These are phyloP conservation scores for Cytospora schulzeri DNA, from an alignment of 2,329 filamentous ascomycete genomes.

Conservation along the genomic window DNA sequence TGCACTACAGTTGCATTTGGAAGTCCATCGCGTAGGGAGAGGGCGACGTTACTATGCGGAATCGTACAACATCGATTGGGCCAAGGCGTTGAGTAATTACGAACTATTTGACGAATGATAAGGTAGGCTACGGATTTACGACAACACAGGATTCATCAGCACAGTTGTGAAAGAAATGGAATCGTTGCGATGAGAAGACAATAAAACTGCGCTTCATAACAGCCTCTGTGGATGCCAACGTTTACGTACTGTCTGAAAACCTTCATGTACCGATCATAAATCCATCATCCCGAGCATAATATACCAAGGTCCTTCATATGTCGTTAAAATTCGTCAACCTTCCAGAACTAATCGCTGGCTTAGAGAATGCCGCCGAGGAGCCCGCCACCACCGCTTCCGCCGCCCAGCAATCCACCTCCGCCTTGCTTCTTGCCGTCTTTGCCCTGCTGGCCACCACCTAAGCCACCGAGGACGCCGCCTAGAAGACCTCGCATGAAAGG, in stretches of 20 bases:
- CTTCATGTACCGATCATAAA: neutral
- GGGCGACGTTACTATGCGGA: too few species aligned
- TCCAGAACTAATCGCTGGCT: neutral
- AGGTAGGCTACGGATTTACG: too few species aligned
- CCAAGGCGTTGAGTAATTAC: too few species aligned
- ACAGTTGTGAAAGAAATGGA: too few species aligned
- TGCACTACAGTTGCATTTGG: too few species aligned
- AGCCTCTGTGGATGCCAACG: too few species aligned
- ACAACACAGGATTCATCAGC: too few species aligned
- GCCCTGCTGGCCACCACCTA: slow-evolving; percentile 19
- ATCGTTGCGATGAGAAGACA: too few species aligned
- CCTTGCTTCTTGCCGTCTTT: slow-evolving; percentile 21
- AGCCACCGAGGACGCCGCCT: slow-evolving; percentile 24
- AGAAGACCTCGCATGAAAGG: slow-evolving; percentile 23
- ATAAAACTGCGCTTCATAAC: too few species aligned
- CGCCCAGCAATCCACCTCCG: slow-evolving; percentile 23
- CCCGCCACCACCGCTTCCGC: slow-evolving; percentile 10
- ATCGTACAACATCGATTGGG: too few species aligned
- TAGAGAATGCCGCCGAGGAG: slow-evolving; percentile 14
- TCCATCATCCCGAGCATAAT: neutral
- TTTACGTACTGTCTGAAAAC: neutral
- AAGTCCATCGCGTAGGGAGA: too few species aligned
- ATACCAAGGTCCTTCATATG: neutral
- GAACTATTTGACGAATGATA: too few species aligned
- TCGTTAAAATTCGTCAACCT: neutral